phyloP scores from a whole-genome alignment of 1,284 basidiomycete species.

The Coniferiporia weirii region DNA sequence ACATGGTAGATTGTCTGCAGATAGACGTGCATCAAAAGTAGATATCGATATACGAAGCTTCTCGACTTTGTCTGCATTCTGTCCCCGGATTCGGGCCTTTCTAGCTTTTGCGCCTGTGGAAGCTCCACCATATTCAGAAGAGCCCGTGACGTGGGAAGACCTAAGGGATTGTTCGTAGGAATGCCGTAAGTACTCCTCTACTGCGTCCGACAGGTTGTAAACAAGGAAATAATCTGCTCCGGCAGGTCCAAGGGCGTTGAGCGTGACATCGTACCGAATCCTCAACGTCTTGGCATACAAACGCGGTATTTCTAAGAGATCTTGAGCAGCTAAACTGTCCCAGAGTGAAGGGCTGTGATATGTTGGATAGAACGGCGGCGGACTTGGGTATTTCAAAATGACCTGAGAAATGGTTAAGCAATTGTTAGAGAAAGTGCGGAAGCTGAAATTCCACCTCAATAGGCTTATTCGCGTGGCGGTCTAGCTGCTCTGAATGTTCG shows the following conservation, averaged over 20 bases:
- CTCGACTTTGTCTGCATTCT: background rate
- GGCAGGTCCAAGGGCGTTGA: conserved; percentile 45
- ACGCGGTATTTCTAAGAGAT: conserved; percentile 33
- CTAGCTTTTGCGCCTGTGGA: background rate
- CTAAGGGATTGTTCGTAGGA: background rate
- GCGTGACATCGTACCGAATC: conserved; percentile 56
- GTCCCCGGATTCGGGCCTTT: background rate
- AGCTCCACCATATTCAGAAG: background rate
- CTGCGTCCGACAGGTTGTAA: conserved; percentile 13
- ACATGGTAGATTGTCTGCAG: conserved; percentile 33
- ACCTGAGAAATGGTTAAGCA: conserved; percentile 34
- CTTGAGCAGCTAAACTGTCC: conserved; percentile 45
- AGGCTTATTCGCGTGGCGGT: conserved; percentile 56
- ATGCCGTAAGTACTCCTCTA: background rate
- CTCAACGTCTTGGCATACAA: conserved; percentile 30
- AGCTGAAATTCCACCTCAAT: conserved; percentile 44
- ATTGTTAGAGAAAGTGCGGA: background rate
- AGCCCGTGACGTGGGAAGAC: background rate
- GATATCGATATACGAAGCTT: background rate
- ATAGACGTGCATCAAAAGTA: conserved; percentile 9
- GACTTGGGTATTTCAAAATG: conserved; percentile 49
- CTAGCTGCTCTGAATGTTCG: conserved; percentile 59
- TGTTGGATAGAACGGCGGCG: conserved; percentile 42
- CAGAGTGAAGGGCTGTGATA: conserved; percentile 54
- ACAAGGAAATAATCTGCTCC: conserved; percentile 55